Conservation (phyloP, 306 rosid species). For the Trichosanthes cucumerina region DNA sequence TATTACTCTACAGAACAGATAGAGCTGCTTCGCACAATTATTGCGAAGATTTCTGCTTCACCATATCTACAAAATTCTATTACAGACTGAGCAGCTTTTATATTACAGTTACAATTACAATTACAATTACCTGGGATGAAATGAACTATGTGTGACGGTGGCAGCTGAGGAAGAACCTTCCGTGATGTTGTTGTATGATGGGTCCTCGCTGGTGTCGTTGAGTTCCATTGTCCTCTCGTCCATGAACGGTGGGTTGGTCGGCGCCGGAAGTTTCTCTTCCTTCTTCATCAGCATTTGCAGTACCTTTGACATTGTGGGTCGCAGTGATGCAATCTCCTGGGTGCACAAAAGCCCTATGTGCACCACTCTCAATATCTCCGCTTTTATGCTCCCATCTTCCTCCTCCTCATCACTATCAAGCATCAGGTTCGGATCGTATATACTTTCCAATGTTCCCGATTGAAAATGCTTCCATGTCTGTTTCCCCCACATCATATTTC, state of each 20-base stretch:
- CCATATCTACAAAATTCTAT: not conserved
- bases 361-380: constrained; percentile 51
- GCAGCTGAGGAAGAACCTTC: constrained; percentile 44
- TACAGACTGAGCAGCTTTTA: not conserved
- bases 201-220: constrained; percentile 36
- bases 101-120: not conserved
- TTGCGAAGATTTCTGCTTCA: not conserved
- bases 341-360: constrained; percentile 81
- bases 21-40: not conserved
- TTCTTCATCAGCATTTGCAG: constrained; percentile 58
- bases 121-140: constrained; percentile 48
- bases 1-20: not conserved
- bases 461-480: constrained; percentile 87
- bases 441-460: constrained; percentile 39
- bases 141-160: constrained; percentile 53
- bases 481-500: constrained; percentile 1
- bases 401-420: constrained; percentile 27
- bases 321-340: constrained; percentile 57
- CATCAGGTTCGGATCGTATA: constrained; percentile 61
- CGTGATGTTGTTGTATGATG: constrained; percentile 25
- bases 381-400: constrained; percentile 17
- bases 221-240: constrained; percentile 85
- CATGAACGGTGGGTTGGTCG: constrained; percentile 77
- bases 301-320: constrained; percentile 75
- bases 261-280: constrained; percentile 57